Evolutionary conservation across 2,329 filamentous ascomycete genomes (phyloP).

Genomic region (Clonostachys solani): DNA sequence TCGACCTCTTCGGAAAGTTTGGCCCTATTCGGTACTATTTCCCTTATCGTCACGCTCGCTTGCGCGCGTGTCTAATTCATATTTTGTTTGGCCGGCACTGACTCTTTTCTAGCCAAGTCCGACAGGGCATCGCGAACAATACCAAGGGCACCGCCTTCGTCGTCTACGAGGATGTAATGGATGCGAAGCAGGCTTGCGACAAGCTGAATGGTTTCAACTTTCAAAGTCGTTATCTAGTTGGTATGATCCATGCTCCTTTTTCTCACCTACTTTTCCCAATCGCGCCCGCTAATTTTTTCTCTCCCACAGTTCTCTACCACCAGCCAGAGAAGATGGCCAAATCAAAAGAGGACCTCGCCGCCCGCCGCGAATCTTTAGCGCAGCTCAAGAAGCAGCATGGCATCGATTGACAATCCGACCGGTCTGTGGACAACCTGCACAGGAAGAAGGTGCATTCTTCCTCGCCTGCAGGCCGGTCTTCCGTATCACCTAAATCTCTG

Average conservation of each 20-base stretch:
- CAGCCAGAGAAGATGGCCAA: slow-evolving; percentile 67
- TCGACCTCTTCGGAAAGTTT: slow-evolving; percentile 98
- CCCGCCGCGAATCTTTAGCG: slow-evolving; percentile 95
- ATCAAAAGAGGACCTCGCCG: slow-evolving; percentile 89
- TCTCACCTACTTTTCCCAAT: neutral
- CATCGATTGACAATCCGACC: slow-evolving; percentile 91
- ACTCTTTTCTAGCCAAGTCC: slow-evolving; percentile 72
- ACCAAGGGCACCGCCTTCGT: slow-evolving; percentile 99
- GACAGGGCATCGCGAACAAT: slow-evolving; percentile 93
- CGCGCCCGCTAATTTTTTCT: slow-evolving; percentile 1
- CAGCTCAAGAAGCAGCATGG: slow-evolving; percentile 96
- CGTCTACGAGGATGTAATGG: slow-evolving; percentile 98
- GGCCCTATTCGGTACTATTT: slow-evolving; percentile 80
- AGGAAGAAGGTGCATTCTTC: slow-evolving; percentile 24
- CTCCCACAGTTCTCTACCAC: slow-evolving; percentile 51
- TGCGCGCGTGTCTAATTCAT: too few relatives aligned
- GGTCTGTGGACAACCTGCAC: slow-evolving; percentile 51
- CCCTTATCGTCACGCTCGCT: neutral
- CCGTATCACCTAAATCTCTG: slow-evolving; percentile 34
- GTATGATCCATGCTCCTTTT: slow-evolving; percentile 47
- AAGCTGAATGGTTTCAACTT: slow-evolving; percentile 99
- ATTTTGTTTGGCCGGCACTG: neutral
- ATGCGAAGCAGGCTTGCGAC: slow-evolving; percentile 98
- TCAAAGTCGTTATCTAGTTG: slow-evolving; percentile 97
- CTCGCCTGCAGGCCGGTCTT: slow-evolving; percentile 57